These are phyloP conservation scores for Pestalotiopsis sp. DNA, from an alignment of 2,329 filamentous ascomycete species.

Conservation along the genomic window DNA sequence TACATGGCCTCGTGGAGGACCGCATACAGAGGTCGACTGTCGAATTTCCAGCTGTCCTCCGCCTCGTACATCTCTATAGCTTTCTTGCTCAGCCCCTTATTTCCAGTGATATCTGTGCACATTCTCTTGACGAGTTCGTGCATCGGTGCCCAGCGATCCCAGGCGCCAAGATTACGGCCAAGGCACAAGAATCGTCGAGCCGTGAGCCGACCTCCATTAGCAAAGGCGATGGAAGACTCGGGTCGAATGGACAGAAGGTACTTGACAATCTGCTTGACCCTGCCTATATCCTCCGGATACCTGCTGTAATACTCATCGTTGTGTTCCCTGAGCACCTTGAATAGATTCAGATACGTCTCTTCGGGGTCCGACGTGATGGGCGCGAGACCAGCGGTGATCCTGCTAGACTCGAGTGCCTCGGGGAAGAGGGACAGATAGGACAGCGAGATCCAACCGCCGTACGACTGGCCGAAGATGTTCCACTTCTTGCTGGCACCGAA, in stretches of 20 bases:
- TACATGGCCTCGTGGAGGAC: conserved; percentile 24
- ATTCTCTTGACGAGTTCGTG: background rate
- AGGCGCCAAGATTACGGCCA: background rate
- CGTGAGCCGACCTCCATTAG: background rate
- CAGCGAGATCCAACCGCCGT: conserved; percentile 71
- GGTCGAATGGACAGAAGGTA: background rate
- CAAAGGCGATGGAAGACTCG: background rate
- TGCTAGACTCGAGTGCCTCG: conserved; percentile 61
- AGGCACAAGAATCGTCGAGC: background rate
- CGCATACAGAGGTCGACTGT: conserved; percentile 21
- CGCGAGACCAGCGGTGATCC: conserved; percentile 67
- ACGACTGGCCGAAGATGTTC: conserved; percentile 71
- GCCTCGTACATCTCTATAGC: background rate
- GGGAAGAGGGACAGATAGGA: conserved; percentile 70
- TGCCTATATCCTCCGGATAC: background rate
- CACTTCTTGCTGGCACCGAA: conserved; percentile 53
- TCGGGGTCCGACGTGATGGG: conserved; percentile 51
- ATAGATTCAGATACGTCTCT: background rate
- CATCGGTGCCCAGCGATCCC: background rate
- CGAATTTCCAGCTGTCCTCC: conserved; percentile 17
- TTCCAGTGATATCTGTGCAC: background rate
- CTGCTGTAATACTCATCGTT: background rate
- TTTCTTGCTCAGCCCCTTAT: no score
- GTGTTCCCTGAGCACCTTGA: background rate
- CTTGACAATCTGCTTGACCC: background rate